Evolutionary conservation across 129 eudicot genomes (phyloP).

Genomic region (Flaveria bidentis): DNA sequence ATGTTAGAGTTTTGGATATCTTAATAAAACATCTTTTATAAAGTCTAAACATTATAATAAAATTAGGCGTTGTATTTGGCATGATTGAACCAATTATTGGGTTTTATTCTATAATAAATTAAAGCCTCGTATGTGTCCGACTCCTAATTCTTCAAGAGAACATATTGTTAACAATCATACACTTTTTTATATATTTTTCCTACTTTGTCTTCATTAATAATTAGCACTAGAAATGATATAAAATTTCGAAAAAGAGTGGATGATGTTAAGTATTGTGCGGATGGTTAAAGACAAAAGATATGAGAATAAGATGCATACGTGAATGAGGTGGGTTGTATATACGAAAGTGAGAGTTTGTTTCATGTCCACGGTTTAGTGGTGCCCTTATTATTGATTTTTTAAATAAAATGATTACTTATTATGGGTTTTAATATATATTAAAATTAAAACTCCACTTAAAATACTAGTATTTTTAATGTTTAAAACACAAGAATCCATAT

Average conservation of each 20-base stretch:
- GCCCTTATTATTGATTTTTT: background rate
- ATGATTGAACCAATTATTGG: slow-evolving; percentile 1
- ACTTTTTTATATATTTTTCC: background rate
- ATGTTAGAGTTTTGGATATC: too few relatives aligned
- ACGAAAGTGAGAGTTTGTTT: background rate
- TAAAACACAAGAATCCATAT: background rate
- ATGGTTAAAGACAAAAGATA: background rate
- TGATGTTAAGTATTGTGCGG: background rate
- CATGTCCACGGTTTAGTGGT: background rate
- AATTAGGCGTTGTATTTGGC: background rate
- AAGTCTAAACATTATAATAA: background rate
- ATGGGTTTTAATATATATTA: background rate
- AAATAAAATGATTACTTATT: background rate
- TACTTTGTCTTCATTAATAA: too few relatives aligned
- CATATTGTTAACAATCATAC: background rate
- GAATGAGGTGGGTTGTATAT: background rate
- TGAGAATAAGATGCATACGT: background rate
- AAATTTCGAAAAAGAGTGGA: background rate
- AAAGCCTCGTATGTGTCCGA: too few relatives aligned
- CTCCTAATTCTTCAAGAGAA: background rate
- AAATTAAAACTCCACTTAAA: background rate
- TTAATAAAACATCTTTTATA: background rate
- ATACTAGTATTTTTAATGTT: background rate
- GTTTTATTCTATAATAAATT: background rate
- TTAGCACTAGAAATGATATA: background rate